Base-by-base conservation (phyloP, 2,329 filamentous ascomycete species). In the Penicillium expansum region DNA sequence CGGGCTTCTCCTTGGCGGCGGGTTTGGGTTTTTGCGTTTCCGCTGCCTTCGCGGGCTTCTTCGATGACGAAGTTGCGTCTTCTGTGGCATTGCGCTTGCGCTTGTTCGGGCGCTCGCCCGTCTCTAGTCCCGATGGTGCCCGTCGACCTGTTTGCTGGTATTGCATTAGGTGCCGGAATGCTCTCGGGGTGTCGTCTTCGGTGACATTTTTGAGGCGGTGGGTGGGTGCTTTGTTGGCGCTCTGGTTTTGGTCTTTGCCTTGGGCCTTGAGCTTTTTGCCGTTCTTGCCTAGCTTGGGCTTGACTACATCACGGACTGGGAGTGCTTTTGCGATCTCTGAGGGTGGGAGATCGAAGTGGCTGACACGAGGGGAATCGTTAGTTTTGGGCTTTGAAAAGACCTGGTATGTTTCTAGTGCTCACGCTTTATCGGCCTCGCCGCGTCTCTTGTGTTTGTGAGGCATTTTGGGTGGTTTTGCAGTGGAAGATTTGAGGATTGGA, bases 161-260 rank as follows among this genome's bases (percentile, higher is more conserved):
- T 33, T 89, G 86, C 89, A 97, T 94, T 60, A 97, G 77, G 13
- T 92, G 86, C 60, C 85, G 85, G 74, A 99, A 99, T 1, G 89
- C 91, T 64, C 91, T 89, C 0, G 94, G 94, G 1, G 90, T 92
- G 76, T 97, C 94, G 71, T 96, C 87, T 38, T 83, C 74, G 35
- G 60, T 50, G 33, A 60, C 62, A 79, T 30, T 72, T 74, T 72
- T 73, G 55, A 38, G 58, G 9, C 65, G 63, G 16, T 66, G 43
- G 61, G 67, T 33, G 76, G 77, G 70, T 74, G 80, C 67, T 77
- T 84, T 67, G 63, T 72, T 72, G 56, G 52, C 43, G 61, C 48
- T 56, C 10, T 32, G 35, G 27, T 35, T 56, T 14, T 67, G 58
- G 59, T 67, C 59, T 64, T 59, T 56, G 29, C 37, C 32, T 38